phyloP scores from a whole-genome alignment of 495 filamentous ascomycete genomes.

The Trichoderma erinaceum region DNA sequence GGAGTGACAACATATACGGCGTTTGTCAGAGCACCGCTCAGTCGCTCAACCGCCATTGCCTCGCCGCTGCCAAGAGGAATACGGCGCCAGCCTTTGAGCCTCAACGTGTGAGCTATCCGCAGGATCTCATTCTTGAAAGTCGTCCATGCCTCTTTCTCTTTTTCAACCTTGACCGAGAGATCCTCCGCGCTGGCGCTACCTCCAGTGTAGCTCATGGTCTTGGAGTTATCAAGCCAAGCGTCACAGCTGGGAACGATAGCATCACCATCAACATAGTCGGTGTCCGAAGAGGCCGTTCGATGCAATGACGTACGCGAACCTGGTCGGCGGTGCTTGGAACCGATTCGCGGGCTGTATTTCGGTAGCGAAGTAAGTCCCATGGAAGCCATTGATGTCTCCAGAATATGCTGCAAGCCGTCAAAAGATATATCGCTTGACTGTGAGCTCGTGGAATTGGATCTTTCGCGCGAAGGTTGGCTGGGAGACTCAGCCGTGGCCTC shows the following conservation, averaged over 20 bases:
- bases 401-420: slow-evolving; percentile 63
- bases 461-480: slow-evolving; percentile 18
- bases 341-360: slow-evolving; percentile 28
- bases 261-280: slow-evolving; percentile 69
- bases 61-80: slow-evolving; percentile 62
- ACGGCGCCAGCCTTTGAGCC: slow-evolving; percentile 82
- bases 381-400: slow-evolving; percentile 52
- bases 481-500: slow-evolving; percentile 17
- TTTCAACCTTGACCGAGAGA: slow-evolving; percentile 41
- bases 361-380: slow-evolving; percentile 35
- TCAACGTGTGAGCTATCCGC: slow-evolving; percentile 79
- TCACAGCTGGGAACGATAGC: slow-evolving; percentile 70
- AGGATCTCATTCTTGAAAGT: slow-evolving; percentile 87
- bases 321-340: slow-evolving; percentile 32
- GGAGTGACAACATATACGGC: slow-evolving; percentile 91
- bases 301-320: slow-evolving; percentile 24
- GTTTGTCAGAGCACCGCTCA: slow-evolving; percentile 94
- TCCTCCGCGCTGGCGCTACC: slow-evolving; percentile 49
- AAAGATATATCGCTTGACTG: slow-evolving; percentile 56
- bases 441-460: slow-evolving; percentile 43
- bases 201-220: slow-evolving; percentile 68
- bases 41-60: slow-evolving; percentile 67
- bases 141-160: slow-evolving; percentile 68
- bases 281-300: slow-evolving; percentile 61
- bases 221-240: slow-evolving; percentile 77